Percentiles rank a stretch among this genome's conserved stretches.
phyloP scores from a whole-genome alignment of 225 moss, liverwort and hornwort species.

The Marchantia polymorpha region DNA sequence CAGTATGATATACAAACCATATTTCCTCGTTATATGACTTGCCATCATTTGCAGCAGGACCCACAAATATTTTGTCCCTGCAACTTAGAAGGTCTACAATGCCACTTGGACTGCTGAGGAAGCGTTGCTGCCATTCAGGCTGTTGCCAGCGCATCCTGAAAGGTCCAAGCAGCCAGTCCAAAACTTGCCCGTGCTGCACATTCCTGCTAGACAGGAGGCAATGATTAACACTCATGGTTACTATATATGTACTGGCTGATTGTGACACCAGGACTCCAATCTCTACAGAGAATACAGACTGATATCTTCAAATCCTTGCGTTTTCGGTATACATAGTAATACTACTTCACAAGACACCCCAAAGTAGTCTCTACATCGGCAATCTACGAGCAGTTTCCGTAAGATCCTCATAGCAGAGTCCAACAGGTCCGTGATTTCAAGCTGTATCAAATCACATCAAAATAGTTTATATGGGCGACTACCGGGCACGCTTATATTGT shows the following conservation, averaged over 20 bases:
- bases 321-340: neutral
- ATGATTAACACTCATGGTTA: too few species aligned
- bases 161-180: constrained; percentile 89
- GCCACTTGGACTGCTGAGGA: constrained; percentile 61
- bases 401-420: too few species aligned
- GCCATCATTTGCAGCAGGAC: constrained; percentile 20
- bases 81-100: constrained; percentile 65
- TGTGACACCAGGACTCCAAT: neutral
- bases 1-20: constrained; percentile 91
- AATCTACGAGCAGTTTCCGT: neutral
- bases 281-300: neutral
- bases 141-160: constrained; percentile 79
- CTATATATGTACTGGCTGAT: neutral
- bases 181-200: constrained; percentile 68
- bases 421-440: too few species aligned
- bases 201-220: constrained; percentile 39
- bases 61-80: constrained; percentile 35
- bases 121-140: constrained; percentile 75
- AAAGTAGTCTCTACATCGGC: neutral
- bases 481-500: too few species aligned
- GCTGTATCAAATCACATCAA: too few species aligned
- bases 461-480: too few species aligned
- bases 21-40: constrained; percentile 64
- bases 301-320: neutral
- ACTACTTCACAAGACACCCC: neutral